Conservation (phyloP, 345 rosid genomes). For the Pugionium cornutum region DNA sequence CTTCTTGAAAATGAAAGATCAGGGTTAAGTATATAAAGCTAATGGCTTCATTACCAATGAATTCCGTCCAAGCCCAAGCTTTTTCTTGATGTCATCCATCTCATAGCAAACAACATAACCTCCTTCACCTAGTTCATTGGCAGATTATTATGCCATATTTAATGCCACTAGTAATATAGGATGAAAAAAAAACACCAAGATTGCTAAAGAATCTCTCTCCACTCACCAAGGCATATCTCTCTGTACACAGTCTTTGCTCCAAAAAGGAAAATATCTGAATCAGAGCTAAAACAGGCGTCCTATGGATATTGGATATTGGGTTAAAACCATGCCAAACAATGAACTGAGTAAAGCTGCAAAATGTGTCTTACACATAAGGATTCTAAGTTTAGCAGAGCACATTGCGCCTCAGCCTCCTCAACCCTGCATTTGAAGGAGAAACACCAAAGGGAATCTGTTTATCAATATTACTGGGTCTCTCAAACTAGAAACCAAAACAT, state of each 20-base stretch:
- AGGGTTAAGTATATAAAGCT: conserved; percentile 22
- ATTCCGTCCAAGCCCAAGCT: conserved; percentile 89
- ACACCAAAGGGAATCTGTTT: neutral
- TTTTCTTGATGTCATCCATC: conserved; percentile 77
- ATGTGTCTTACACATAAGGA: conserved; percentile 72
- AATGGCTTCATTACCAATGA: conserved; percentile 60
- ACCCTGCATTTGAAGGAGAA: conserved; percentile 48
- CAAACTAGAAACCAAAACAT: too few species aligned
- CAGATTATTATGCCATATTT: conserved; percentile 29
- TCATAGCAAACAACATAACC: conserved; percentile 88
- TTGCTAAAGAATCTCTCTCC: conserved; percentile 18
- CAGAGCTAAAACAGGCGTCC: conserved; percentile 96
- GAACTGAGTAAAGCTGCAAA: conserved; percentile 21
- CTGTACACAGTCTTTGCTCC: conserved; percentile 93
- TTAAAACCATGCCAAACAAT: conserved; percentile 21
- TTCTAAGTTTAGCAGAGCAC: conserved; percentile 78
- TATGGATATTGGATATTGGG: conserved; percentile 28
- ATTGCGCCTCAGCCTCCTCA: conserved; percentile 97
- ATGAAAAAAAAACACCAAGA: neutral
- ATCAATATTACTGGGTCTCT: too few species aligned
- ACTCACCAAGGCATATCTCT: conserved; percentile 83
- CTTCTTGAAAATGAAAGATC: conserved; percentile 18
- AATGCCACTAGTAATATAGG: conserved; percentile 3
- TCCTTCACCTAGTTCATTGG: conserved; percentile 65
- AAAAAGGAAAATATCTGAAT: conserved; percentile 90